Percentiles rank a stretch among this genome's conserved stretches.
Conservation (phyloP, 306 rosid genomes). For the Malus domestica region ASM211411v1 NC_041796.1:13049501-13050000, state of each 20-base stretch:
- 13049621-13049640: slow-evolving; percentile 58
- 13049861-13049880: neutral
- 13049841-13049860: too few relatives aligned
- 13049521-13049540: slow-evolving; percentile 78
- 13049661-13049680: neutral
- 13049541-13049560: slow-evolving; percentile 72
- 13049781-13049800: too few relatives aligned
- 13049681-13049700: neutral
- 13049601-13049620: slow-evolving; percentile 75
- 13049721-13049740: too few relatives aligned
- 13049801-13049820: neutral
- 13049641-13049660: slow-evolving; percentile 22
- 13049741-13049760: too few relatives aligned
- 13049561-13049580: slow-evolving; percentile 81
- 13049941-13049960: neutral
- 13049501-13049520: slow-evolving; percentile 66
- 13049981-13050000: too few relatives aligned
- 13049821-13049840: too few relatives aligned
- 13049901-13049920: neutral
- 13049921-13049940: slow-evolving; percentile 15
- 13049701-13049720: too few relatives aligned
- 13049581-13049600: slow-evolving; percentile 71
- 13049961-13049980: neutral
- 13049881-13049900: neutral
- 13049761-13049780: too few relatives aligned